These are phyloP conservation scores for Rhizopus stolonifer DNA, from an alignment of 371 early-diverging fungal genomes.

Conservation along the genomic window DNA sequence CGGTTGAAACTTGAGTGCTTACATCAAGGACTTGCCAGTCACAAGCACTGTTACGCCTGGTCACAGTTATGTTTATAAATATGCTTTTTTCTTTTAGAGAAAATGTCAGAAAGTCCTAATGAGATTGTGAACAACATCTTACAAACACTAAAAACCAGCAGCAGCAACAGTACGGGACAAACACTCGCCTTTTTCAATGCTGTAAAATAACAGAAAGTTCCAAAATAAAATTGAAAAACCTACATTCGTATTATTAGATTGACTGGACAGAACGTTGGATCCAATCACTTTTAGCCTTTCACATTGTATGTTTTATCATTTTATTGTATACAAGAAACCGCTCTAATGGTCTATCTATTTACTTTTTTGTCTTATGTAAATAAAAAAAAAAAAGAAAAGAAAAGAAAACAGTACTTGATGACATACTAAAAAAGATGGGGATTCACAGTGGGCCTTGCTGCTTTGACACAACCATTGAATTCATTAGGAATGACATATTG, in stretches of 20 bases:
- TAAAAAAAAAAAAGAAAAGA: conserved; percentile 7
- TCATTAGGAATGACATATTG: conserved; percentile 34
- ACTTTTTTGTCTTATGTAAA: conserved; percentile 38
- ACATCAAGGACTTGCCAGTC: no score
- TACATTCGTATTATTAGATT: conserved; percentile 23
- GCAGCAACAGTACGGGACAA: neutral
- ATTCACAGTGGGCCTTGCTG: conserved; percentile 38
- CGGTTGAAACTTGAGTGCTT: no score
- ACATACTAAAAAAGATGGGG: neutral
- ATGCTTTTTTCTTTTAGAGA: neutral
- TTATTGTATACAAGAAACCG: conserved; percentile 25
- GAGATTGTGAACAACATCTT: neutral
- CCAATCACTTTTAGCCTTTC: conserved; percentile 32
- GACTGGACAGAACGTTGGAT: conserved; percentile 56
- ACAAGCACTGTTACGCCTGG: no score
- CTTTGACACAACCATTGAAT: conserved; percentile 40
- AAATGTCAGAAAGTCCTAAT: neutral
- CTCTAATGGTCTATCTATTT: conserved; percentile 27
- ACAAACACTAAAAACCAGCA: neutral
- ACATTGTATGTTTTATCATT: conserved; percentile 29
- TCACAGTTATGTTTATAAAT: no score
- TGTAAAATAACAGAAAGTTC: neutral
- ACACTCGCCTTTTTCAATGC: neutral
- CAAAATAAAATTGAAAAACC: neutral
- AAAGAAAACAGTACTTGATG: neutral